Percentiles rank a stretch among this genome's conserved stretches.
These are phyloP conservation scores for Neophaeococcomyces aloes DNA, from an alignment of 2,329 filamentous ascomycete species.

Conservation along the genomic window DNA sequence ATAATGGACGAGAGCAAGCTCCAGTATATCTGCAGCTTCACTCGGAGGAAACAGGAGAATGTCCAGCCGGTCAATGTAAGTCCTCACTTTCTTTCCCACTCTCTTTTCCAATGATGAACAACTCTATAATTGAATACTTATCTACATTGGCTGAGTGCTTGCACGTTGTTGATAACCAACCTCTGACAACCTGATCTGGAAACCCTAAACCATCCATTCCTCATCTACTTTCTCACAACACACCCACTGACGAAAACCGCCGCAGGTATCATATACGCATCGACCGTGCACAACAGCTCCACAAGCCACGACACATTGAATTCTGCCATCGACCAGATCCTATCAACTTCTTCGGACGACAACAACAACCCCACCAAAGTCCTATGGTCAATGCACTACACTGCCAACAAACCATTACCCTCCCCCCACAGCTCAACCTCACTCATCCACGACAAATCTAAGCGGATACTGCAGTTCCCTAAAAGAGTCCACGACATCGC, in stretches of 20 bases:
- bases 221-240: conserved; percentile 4
- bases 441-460: conserved; percentile 10
- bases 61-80: conserved; percentile 82
- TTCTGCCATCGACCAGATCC: conserved; percentile 10
- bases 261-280: conserved; percentile 50
- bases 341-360: conserved; percentile 7
- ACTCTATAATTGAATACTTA: conserved; percentile 92
- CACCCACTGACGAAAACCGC: conserved; percentile 13
- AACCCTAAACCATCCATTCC: conserved; percentile 17
- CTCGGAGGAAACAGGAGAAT: conserved; percentile 86
- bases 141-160: conserved; percentile 98
- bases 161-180: conserved; percentile 68
- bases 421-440: not conserved
- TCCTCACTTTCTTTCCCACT: conserved; percentile 26
- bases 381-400: conserved; percentile 22
- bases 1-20: conserved; percentile 27
- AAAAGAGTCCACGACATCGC: conserved; percentile 54
- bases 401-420: conserved; percentile 25
- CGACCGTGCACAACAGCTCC: conserved; percentile 22
- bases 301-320: conserved; percentile 11
- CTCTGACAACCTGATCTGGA: conserved; percentile 79
- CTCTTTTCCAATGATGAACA: conserved; percentile 67
- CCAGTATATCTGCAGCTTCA: conserved; percentile 59
- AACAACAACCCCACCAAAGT: conserved; percentile 6
- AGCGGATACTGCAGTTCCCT: conserved; percentile 47